Conservation (phyloP, 805 yeast species). For the Wickerhamiella hasegawae region DNA sequence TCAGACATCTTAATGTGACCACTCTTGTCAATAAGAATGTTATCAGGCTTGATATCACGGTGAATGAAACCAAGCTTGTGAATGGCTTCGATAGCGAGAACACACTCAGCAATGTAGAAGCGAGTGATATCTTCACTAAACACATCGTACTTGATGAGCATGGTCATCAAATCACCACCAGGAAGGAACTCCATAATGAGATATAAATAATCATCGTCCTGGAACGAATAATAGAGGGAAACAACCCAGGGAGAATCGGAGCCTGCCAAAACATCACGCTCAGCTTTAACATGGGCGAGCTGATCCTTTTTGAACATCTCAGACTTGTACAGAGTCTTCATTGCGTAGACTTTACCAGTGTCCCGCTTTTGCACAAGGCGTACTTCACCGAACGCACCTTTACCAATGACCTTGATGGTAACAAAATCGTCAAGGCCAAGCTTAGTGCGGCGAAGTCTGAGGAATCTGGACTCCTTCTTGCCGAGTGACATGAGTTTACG, state of each 20-base stretch:
- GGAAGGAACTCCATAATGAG: slow-evolving; percentile 72
- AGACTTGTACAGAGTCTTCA: slow-evolving; percentile 78
- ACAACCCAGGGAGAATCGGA: slow-evolving; percentile 84
- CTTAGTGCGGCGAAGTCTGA: slow-evolving; percentile 72
- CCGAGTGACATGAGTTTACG: slow-evolving; percentile 74
- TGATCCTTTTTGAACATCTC: slow-evolving; percentile 95
- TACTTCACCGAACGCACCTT: slow-evolving; percentile 97
- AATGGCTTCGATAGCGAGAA: slow-evolving; percentile 83
- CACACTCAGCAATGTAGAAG: slow-evolving; percentile 93
- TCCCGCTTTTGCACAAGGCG: slow-evolving; percentile 85
- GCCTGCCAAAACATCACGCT: slow-evolving; percentile 86
- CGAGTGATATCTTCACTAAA: slow-evolving; percentile 80
- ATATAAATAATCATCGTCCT: slow-evolving; percentile 58
- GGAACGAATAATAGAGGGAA: slow-evolving; percentile 66
- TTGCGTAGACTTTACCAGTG: slow-evolving; percentile 82
- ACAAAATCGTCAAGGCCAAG: slow-evolving; percentile 63
- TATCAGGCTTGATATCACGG: slow-evolving; percentile 95
- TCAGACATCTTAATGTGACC: slow-evolving; percentile 58
- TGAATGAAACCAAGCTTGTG: slow-evolving; percentile 90
- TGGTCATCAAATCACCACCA: slow-evolving; percentile 84
- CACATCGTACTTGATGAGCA: slow-evolving; percentile 87
- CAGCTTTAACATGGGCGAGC: slow-evolving; percentile 88
- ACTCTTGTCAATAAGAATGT: slow-evolving; percentile 67
- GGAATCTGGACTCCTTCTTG: slow-evolving; percentile 71
- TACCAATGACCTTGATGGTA: slow-evolving; percentile 83